Conservation (phyloP, 805 yeast species). For the Lachancea dasiensis region DNA sequence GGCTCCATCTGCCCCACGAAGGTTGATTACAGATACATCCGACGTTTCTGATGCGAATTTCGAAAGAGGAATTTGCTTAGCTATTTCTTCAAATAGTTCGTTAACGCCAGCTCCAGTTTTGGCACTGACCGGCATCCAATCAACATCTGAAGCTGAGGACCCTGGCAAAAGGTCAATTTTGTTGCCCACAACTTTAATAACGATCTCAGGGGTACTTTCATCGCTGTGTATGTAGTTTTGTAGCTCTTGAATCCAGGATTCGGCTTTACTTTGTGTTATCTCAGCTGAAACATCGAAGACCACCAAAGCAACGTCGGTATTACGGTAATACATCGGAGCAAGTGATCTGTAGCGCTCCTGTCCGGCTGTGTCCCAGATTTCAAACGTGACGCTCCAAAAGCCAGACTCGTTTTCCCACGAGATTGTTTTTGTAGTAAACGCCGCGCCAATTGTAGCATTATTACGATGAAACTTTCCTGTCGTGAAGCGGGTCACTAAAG, state of each 20-base stretch:
- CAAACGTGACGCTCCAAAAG: constrained; percentile 55
- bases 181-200: constrained; percentile 72
- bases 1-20: no score
- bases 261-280: constrained; percentile 59
- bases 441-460: constrained; percentile 83
- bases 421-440: constrained; percentile 66
- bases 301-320: constrained; percentile 73
- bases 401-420: constrained; percentile 39
- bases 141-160: constrained; percentile 38
- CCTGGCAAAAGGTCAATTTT: constrained; percentile 53
- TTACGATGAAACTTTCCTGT: constrained; percentile 69
- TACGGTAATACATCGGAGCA: constrained; percentile 80
- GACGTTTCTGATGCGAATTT: constrained; percentile 12
- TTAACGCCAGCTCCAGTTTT: constrained; percentile 46
- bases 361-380: constrained; percentile 86
- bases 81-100: constrained; percentile 41
- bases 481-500: constrained; percentile 63
- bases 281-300: constrained; percentile 71
- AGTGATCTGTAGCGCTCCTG: constrained; percentile 73
- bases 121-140: constrained; percentile 46
- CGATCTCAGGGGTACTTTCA: constrained; percentile 53
- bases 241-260: constrained; percentile 71
- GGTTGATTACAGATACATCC: not conserved
- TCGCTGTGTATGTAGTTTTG: constrained; percentile 32
- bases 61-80: constrained; percentile 35